Base-by-base conservation (phyloP, 1,284 basidiomycete species). In the Phenoliferia sp. region DNA sequence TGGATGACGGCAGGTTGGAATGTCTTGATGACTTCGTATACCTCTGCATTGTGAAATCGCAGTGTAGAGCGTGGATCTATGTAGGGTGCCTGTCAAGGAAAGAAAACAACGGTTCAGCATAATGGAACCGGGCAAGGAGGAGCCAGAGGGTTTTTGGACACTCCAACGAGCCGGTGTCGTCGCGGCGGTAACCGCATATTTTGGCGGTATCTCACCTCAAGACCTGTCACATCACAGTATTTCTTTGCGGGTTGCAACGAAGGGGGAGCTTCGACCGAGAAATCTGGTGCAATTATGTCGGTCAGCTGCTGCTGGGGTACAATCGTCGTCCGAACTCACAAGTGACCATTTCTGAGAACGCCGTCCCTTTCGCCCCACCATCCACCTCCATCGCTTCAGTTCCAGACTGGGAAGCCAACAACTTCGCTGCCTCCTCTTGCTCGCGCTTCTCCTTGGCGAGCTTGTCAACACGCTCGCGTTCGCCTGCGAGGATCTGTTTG, bases 141-240 rank as follows among this genome's bases (percentile, higher is more conserved):
- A 35, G 33, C 29, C 54, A 26, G 34, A 4, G 39, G 28, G n/a
- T n/a, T n/a, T n/a, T n/a, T n/a, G n/a, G 29, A 19, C n/a, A n/a
- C n/a, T n/a, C n/a, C 4, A 35, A 29, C 15, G 3, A 10, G 1
- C 34, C 26, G 33, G 36, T 22, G 35, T 36, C 12, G 16, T 29
- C 36, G 26, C 39, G 28, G 52, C 16, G 6, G 33, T 22, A n/a
- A 22, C 19, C 31, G 32, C 19, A 32, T 15, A 28, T 16, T 9
- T 33, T 26, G 52, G 16, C 34, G 52, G 15, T 2, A 2, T 26
- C 69, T 36, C 34, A 68, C 72, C 61, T 75, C 79, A 26, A 83
- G 77, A 3, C 82, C 82, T 0, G 82, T 83, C 61, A 83, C 78
- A 69, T 83, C 82, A 77, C 82, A 83, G 75, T 82, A 83, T 69